Evolutionary conservation across 2,329 filamentous ascomycete species (phyloP).

Genomic region (Fusarium begoniae): DNA sequence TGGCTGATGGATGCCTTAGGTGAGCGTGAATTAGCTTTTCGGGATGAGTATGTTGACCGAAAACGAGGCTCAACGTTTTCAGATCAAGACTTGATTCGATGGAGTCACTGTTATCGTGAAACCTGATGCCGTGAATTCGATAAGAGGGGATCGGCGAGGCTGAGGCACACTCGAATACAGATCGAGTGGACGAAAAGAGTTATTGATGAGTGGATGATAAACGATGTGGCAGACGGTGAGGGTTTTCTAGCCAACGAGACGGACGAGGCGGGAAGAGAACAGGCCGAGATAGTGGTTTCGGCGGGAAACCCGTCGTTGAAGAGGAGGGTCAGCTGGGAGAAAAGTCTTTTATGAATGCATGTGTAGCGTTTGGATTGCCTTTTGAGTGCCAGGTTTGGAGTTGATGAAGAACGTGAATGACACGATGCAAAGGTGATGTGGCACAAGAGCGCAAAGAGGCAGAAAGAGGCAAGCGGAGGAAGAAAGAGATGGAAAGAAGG

Average conservation of each 20-base stretch:
- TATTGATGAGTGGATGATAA: not conserved
- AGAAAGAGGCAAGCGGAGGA: not conserved
- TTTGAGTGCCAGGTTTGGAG: conserved; percentile 13
- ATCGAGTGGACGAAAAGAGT: conserved; percentile 11
- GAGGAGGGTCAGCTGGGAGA: conserved; percentile 29
- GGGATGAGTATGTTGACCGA: conserved; percentile 1
- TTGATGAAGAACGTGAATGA: conserved; percentile 17
- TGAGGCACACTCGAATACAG: not conserved
- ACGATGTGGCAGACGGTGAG: conserved; percentile 15
- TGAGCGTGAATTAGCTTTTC: conserved; percentile 5
- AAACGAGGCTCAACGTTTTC: conserved; percentile 8
- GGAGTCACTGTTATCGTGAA: conserved; percentile 21
- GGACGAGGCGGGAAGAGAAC: conserved; percentile 17
- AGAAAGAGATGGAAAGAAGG: conserved; percentile 8
- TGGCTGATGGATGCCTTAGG: conserved; percentile 30
- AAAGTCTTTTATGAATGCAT: conserved; percentile 22
- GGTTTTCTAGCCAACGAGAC: conserved; percentile 21
- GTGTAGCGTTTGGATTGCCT: conserved; percentile 9
- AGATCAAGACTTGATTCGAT: conserved; percentile 2
- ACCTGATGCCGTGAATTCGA: conserved; percentile 13
- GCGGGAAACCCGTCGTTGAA: conserved; percentile 18
- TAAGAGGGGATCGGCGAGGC: conserved; percentile 1
- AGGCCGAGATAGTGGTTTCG: conserved; percentile 13
- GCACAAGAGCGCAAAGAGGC: conserved; percentile 1
- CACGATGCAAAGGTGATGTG: not conserved